Evolutionary conservation across 2,329 filamentous ascomycete species (phyloP).

Genomic region (Pestalotiopsis sp.): DNA sequence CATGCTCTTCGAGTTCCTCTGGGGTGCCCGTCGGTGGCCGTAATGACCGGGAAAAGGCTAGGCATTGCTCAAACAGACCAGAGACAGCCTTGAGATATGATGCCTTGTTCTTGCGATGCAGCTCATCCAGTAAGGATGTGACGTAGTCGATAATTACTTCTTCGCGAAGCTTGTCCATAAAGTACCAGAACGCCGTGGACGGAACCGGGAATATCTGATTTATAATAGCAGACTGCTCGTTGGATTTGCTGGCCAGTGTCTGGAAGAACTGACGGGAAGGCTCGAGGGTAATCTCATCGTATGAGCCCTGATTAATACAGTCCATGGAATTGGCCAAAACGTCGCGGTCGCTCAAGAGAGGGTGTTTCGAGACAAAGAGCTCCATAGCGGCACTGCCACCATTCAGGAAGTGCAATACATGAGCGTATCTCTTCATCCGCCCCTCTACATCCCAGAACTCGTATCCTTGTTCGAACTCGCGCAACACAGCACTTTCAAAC

Average conservation of each 20-base stretch:
- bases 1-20: constrained; percentile 63
- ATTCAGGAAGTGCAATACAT: constrained; percentile 81
- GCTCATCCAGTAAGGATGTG: constrained; percentile 83
- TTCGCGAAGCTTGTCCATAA: constrained; percentile 81
- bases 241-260: constrained; percentile 71
- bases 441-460: constrained; percentile 87
- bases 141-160: constrained; percentile 87
- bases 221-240: constrained; percentile 81
- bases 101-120: constrained; percentile 73
- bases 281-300: constrained; percentile 73
- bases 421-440: constrained; percentile 85
- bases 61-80: constrained; percentile 82
- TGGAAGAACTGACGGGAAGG: constrained; percentile 84
- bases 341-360: constrained; percentile 75
- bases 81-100: constrained; percentile 86
- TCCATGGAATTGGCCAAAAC: constrained; percentile 76
- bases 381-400: constrained; percentile 79
- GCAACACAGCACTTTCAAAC: constrained; percentile 87
- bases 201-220: constrained; percentile 78
- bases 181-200: constrained; percentile 71
- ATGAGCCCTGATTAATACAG: constrained; percentile 71
- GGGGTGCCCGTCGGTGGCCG: constrained; percentile 66
- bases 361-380: constrained; percentile 86
- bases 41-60: constrained; percentile 75
- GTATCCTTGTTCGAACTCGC: constrained; percentile 92